Percentiles rank a stretch among this genome's conserved stretches.
Conservation (phyloP, 192 early-diverging fungal genomes). For the Podila minutissima region DNA sequence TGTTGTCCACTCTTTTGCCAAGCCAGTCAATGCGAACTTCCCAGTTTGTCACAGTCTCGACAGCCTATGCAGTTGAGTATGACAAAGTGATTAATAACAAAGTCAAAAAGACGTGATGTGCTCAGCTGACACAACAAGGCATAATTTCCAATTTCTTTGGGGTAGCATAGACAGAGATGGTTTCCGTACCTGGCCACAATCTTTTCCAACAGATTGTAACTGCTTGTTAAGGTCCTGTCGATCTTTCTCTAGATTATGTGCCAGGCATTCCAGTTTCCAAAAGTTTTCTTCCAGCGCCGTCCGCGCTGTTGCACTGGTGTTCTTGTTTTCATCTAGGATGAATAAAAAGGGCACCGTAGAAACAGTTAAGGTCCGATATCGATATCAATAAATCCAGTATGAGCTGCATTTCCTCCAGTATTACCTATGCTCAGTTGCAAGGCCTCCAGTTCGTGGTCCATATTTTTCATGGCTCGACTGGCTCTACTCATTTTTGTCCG, state of each 20-base stretch:
- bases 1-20: conserved; percentile 28
- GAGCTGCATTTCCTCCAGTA: neutral
- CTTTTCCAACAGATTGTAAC: conserved; percentile 20
- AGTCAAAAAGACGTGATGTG: too few relatives aligned
- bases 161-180: too few relatives aligned
- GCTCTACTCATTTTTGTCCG: conserved; percentile 32
- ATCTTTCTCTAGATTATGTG: conserved; percentile 37
- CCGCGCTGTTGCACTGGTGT: conserved; percentile 28
- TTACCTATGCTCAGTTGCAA: conserved; percentile 44
- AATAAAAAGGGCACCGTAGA: neutral
- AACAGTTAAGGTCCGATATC: neutral
- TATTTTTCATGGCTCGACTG: conserved; percentile 46
- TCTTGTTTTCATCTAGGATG: conserved; percentile 38
- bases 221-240: conserved; percentile 28
- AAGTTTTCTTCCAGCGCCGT: conserved; percentile 48
- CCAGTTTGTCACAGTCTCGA: conserved; percentile 41
- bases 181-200: conserved; percentile 17
- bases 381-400: too few relatives aligned
- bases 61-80: neutral
- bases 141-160: neutral
- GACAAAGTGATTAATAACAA: neutral
- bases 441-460: conserved; percentile 39
- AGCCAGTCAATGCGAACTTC: conserved; percentile 49
- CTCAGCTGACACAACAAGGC: neutral
- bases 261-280: conserved; percentile 44